Base-by-base conservation (phyloP, 2,329 filamentous ascomycete species). In the Fusarium sp. region DNA sequence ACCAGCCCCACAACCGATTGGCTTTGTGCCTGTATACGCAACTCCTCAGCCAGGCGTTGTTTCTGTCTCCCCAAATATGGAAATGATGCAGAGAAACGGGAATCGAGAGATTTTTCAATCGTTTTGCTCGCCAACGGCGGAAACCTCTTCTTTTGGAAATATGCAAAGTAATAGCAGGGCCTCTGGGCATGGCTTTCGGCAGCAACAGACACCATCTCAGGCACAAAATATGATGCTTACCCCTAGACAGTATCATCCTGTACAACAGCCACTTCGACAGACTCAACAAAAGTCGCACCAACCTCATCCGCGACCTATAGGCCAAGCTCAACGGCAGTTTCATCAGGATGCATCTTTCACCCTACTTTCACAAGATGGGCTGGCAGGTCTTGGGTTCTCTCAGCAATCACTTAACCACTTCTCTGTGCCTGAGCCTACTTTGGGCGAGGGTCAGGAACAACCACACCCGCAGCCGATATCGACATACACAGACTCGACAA, bases 191-290 rank as follows among this genome's bases (percentile, higher is more conserved):
- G 26, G 24, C 11, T 44, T 59, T 31, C 53, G 38, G 13, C 39
- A 55, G 15, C 65, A 33, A 34, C 38, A 38, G 24, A 9, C 33
- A 33, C 43, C 42, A 43, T 21, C n/a, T 28, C 51, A 57, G 17
- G 2, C 22, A n/a, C 52, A 39, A 36, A 47, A 15, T 26, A 10
- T 19, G n/a, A 9, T 33, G 22, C 26, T 33, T 22, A 26, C 40
- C 24, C 21, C 58, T 40, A 21, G 42, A 21, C 52, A 57, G 4
- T 24, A 64, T 36, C 42, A 42, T 7, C 26, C 8, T 26, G 33
- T 24, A 38, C 51, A 38, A n/a, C 8, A 36, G 28, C 22, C 42
- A 31, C 9, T 47, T n/a, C 47, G 22, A 6, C 66, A 54, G 22
- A 22, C n/a, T 13, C n/a, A 10, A 14, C 39, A 43, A 22, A 21